phyloP scores from a whole-genome alignment of 208 protist species.

The Leishmania tropica region DNA sequence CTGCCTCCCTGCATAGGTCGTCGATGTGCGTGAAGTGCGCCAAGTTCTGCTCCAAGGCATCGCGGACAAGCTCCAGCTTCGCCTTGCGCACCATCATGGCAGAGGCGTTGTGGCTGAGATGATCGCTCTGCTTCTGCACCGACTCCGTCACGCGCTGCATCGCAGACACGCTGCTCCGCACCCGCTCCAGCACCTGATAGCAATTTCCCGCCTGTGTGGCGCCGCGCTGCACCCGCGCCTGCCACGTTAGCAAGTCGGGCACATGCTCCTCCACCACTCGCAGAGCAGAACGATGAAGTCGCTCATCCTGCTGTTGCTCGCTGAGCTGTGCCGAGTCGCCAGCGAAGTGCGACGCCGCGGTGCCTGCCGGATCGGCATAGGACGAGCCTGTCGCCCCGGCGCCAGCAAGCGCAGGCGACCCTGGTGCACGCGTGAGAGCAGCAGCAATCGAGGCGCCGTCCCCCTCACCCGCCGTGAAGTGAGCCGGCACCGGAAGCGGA shows the following conservation, averaged over 20 bases:
- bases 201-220: slow-evolving; percentile 49
- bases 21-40: slow-evolving; percentile 84
- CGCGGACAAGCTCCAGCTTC: slow-evolving; percentile 75
- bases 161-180: slow-evolving; percentile 46
- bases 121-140: slow-evolving; percentile 79
- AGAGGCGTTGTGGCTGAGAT: slow-evolving; percentile 76
- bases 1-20: slow-evolving; percentile 63
- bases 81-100: slow-evolving; percentile 74
- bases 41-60: slow-evolving; percentile 71
- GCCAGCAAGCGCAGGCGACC: not conserved
- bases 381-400: not conserved
- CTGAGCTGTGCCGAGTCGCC: not conserved
- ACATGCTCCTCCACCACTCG: slow-evolving; percentile 47
- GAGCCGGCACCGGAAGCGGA: slow-evolving; percentile 37
- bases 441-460: not conserved
- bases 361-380: not conserved
- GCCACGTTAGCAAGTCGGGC: slow-evolving; percentile 47
- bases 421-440: not conserved
- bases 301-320: slow-evolving; percentile 15
- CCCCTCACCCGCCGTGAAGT: slow-evolving; percentile 10
- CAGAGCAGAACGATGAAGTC: slow-evolving; percentile 28
- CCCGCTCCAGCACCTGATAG: slow-evolving; percentile 41
- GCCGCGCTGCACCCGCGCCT: slow-evolving; percentile 45
- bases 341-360: not conserved
- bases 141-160: slow-evolving; percentile 73